Evolutionary conservation across 495 filamentous ascomycete genomes (phyloP).

Genomic region (Jackrogersella minutella): DNA sequence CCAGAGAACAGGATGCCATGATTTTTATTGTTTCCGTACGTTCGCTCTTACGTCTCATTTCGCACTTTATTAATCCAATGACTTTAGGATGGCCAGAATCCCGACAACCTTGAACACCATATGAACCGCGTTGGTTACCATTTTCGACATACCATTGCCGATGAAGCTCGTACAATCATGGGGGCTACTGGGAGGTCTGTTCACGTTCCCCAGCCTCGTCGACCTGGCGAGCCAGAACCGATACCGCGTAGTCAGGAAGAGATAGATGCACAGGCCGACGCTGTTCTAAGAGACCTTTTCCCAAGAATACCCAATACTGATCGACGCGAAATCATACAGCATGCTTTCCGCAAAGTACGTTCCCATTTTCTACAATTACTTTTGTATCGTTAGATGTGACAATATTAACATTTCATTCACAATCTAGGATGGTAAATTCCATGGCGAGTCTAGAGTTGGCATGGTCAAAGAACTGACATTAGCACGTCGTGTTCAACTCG

Average conservation of each 20-base stretch:
- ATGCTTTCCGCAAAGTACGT: conserved; percentile 83
- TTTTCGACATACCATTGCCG: conserved; percentile 62
- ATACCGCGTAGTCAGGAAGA: conserved; percentile 66
- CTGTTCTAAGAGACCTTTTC: conserved; percentile 81
- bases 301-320: conserved; percentile 84
- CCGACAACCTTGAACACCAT: conserved; percentile 53
- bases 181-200: conserved; percentile 30
- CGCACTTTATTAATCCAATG: conserved; percentile 10
- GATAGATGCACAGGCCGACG: conserved; percentile 75
- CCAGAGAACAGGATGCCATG: conserved; percentile 69
- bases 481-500: conserved; percentile 79
- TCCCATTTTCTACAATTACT: neutral
- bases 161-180: conserved; percentile 53
- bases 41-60: conserved; percentile 12
- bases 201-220: conserved; percentile 16
- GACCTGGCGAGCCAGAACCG: conserved; percentile 53
- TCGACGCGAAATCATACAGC: conserved; percentile 76
- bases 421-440: conserved; percentile 43
- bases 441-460: conserved; percentile 62
- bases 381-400: neutral
- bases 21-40: conserved; percentile 84
- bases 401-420: conserved; percentile 5
- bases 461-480: conserved; percentile 70
- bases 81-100: conserved; percentile 32
- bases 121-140: conserved; percentile 84